phyloP scores from a whole-genome alignment of 805 yeast species.

The Kazachstania bromeliacearum region DNA sequence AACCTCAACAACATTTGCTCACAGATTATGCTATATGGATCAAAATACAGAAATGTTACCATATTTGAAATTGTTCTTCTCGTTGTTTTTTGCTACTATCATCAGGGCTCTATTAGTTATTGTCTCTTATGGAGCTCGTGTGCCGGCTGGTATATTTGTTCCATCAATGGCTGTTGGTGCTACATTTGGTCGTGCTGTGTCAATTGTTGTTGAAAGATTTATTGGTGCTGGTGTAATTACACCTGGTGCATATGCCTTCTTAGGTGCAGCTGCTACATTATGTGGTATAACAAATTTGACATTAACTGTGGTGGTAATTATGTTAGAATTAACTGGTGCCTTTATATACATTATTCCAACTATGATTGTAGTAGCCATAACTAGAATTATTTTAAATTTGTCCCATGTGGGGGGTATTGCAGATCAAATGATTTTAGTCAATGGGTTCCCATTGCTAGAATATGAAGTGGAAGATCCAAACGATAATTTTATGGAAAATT shows the following conservation, averaged over 20 bases:
- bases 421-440: slow-evolving; percentile 83
- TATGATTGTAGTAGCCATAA: slow-evolving; percentile 88
- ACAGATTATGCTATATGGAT: slow-evolving; percentile 33
- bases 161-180: slow-evolving; percentile 98
- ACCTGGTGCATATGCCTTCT: slow-evolving; percentile 89
- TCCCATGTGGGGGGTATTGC: slow-evolving; percentile 88
- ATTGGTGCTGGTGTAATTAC: slow-evolving; percentile 53
- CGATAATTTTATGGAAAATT: slow-evolving; percentile 39
- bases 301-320: slow-evolving; percentile 84
- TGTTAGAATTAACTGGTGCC: slow-evolving; percentile 97
- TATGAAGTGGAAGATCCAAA: slow-evolving; percentile 56
- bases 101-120: slow-evolving; percentile 64
- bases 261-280: slow-evolving; percentile 93
- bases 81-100: slow-evolving; percentile 61
- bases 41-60: slow-evolving; percentile 21
- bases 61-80: slow-evolving; percentile 34
- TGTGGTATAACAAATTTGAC: slow-evolving; percentile 92
- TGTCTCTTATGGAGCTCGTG: slow-evolving; percentile 83
- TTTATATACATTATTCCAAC: slow-evolving; percentile 84
- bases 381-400: slow-evolving; percentile 66
- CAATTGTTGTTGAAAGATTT: slow-evolving; percentile 52
- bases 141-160: slow-evolving; percentile 96
- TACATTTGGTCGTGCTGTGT: slow-evolving; percentile 81
- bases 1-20: slow-evolving; percentile 31
- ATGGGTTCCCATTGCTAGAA: slow-evolving; percentile 72